A percentile compares a stretch with the other conserved stretches of the same genome.
Conservation (phyloP, 345 rosid genomes). For the Lumnitzera racemosa region DNA sequence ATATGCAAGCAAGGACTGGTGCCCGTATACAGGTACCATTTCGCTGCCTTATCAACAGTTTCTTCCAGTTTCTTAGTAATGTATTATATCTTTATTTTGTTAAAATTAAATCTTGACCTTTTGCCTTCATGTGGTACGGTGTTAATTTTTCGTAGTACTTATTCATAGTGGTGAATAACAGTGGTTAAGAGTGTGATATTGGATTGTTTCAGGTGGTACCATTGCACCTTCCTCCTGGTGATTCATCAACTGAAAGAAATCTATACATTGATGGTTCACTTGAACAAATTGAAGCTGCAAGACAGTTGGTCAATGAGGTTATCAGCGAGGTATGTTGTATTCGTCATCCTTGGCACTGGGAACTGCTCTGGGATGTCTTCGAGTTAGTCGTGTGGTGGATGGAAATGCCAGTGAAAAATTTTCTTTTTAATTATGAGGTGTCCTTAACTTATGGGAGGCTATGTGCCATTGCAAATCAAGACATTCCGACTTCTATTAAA, state of each 20-base stretch:
- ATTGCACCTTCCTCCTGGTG: conserved; percentile 94
- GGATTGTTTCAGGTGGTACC: conserved; percentile 67
- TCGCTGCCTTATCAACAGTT: background rate
- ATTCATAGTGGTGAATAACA: background rate
- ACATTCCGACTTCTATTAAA: too few species aligned
- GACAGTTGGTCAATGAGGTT: conserved; percentile 83
- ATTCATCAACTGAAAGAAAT: conserved; percentile 64
- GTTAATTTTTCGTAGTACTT: background rate
- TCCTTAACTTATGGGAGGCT: too few species aligned
- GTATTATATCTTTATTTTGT: conserved; percentile 1
- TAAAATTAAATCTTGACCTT: background rate
- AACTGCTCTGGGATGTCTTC: conserved; percentile 7
- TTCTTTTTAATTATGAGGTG: too few species aligned
- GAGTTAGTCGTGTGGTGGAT: background rate
- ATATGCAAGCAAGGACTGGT: conserved; percentile 85
- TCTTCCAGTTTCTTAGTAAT: background rate
- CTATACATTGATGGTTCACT: conserved; percentile 85
- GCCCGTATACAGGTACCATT: conserved; percentile 93
- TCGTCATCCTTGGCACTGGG: conserved; percentile 20
- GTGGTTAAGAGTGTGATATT: background rate
- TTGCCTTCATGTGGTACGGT: background rate
- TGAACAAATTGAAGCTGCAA: conserved; percentile 90
- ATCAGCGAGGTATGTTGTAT: conserved; percentile 84
- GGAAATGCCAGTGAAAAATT: background rate
- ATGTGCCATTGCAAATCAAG: too few species aligned